Evolutionary conservation across 1,139 yeast genomes (phyloP).

Genomic region (Geotrichum bryndzae): DNA sequence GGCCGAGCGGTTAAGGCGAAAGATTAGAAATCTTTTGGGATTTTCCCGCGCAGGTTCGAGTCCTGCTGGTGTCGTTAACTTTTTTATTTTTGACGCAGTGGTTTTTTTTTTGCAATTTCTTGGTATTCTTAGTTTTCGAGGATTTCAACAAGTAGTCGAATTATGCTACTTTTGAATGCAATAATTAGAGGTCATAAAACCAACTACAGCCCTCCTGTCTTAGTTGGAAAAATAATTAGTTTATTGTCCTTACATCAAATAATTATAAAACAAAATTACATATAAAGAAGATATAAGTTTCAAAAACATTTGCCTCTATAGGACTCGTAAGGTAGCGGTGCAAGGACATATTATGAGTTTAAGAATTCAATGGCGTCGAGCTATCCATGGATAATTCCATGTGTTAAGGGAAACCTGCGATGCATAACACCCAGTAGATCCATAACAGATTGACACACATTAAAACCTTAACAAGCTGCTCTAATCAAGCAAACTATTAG

Average conservation of each 20-base stretch:
- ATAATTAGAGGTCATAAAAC: too few species aligned
- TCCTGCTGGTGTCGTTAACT: conserved; percentile 70
- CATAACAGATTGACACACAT: not conserved
- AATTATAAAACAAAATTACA: too few species aligned
- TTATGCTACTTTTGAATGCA: too few species aligned
- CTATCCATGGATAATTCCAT: not conserved
- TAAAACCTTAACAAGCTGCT: not conserved
- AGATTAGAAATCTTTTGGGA: conserved; percentile 81
- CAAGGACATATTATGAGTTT: too few species aligned
- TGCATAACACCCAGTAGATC: not conserved
- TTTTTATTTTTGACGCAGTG: not conserved
- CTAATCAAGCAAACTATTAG: not conserved
- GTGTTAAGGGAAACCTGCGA: not conserved
- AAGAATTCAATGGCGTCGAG: not conserved
- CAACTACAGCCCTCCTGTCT: too few species aligned
- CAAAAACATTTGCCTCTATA: not conserved
- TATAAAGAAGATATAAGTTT: not conserved
- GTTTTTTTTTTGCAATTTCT: not conserved
- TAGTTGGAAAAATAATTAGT: too few species aligned
- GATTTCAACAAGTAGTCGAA: too few species aligned
- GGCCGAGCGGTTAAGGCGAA: conserved; percentile 80
- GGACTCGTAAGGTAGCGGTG: not conserved
- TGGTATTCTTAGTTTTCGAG: too few species aligned
- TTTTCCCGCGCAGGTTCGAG: conserved; percentile 88
- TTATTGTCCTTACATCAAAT: too few species aligned